Base-by-base conservation (phyloP, 768 basidiomycete genomes). In the Lactifluus hygrophoroides region DNA sequence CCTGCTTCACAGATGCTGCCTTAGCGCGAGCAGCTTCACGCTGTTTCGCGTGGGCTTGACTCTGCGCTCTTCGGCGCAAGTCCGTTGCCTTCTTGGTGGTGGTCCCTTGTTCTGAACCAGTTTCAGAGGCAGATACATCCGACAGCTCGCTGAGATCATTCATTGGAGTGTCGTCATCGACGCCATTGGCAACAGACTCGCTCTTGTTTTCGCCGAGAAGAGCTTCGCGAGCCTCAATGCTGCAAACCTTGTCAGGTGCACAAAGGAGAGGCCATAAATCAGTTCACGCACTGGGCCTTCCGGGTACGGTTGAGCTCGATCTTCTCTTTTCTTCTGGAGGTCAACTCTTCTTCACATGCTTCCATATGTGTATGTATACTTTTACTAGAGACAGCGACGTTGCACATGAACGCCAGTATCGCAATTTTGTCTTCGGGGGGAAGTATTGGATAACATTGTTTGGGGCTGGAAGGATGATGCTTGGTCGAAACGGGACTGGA, bases 321-420 rank as follows among this genome's bases (percentile, higher is more conserved):
- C 71, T 94, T 90, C 71, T 95, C 91, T 72, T 98, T 99, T 62
- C 96, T 75, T 34, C 96, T 76, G 27, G 94, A 90, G 9, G 96
- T 98, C 61, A 99, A 71, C 63, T 88, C 85, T 65, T 88, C 82
- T 67, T 94, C 93, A 66, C 90, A 91, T 45, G 83, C 80, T 66
- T 99, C 96, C 82, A 98, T 88, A 66, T 91, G 89, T 5, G 79
- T 72, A 67, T 94, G 89, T 21, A 97, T 84, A 10, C 84, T 79
- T 72, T 93, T 95, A 71, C 90, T 93, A 23, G 94, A 92, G 25
- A 94, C 82, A 1, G 87, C 93, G 51, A 94, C 72, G 67, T 94
- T 91, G 72, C 86, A 88, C 74, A 99, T 80, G 74, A 95, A 97
- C 2, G 84, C 77, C 47, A 99, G 70, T 64, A 97, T 87, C 21